Conservation (phyloP, 2,329 filamentous ascomycete species). For the Fusarium palustre region DNA sequence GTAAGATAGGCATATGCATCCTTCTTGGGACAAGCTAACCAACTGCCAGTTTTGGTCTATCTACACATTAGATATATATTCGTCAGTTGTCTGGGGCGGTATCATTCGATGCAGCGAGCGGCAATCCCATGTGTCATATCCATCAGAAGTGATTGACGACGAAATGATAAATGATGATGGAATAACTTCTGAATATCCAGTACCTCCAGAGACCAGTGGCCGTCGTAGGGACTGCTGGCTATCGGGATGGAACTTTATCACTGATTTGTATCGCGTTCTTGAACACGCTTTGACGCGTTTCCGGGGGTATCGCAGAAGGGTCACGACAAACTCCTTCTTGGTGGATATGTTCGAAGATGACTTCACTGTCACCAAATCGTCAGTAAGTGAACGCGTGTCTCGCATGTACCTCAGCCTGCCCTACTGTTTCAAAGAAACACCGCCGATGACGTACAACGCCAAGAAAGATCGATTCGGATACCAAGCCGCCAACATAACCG, state of each 20-base stretch:
- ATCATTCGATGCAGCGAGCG: not conserved
- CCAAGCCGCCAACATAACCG: not conserved
- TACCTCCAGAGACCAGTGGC: too few species aligned
- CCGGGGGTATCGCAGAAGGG: not conserved
- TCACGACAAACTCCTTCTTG: not conserved
- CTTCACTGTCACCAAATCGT: not conserved
- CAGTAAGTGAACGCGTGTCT: not conserved
- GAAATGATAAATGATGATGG: not conserved
- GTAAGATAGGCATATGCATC: not conserved
- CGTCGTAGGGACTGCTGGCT: not conserved
- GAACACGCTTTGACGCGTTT: not conserved
- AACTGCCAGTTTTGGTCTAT: not conserved
- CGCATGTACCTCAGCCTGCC: not conserved
- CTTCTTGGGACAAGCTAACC: too few species aligned
- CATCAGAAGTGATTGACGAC: not conserved
- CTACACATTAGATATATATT: not conserved
- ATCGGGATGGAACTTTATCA: not conserved
- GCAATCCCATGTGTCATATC: not conserved
- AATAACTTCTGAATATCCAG: not conserved
- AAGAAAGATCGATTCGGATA: not conserved
- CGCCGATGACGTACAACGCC: not conserved
- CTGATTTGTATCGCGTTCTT: not conserved
- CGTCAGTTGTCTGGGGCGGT: not conserved
- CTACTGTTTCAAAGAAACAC: not conserved
- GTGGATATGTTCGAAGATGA: not conserved